Conservation (phyloP, 345 rosid species). For the Acer campestre region DNA sequence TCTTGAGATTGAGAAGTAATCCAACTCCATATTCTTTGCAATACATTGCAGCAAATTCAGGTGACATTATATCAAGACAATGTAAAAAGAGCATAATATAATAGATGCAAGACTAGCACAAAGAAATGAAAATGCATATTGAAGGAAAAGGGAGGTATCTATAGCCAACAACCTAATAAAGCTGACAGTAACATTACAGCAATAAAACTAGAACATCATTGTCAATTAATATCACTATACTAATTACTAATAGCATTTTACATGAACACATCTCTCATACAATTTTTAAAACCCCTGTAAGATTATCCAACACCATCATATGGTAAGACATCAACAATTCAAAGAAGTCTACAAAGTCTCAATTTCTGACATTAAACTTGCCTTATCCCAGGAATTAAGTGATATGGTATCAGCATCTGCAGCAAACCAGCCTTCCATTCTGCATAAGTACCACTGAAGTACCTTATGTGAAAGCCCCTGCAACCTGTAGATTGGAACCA, state of each 20-base stretch:
- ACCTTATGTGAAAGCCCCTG: slow-evolving; percentile 80
- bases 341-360: background rate
- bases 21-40: background rate
- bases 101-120: background rate
- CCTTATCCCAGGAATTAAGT: slow-evolving; percentile 89
- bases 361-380: slow-evolving; percentile 17
- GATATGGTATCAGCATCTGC: slow-evolving; percentile 97
- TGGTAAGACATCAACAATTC: background rate
- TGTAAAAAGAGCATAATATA: background rate
- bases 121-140: background rate
- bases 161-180: background rate
- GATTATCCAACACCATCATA: background rate
- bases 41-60: slow-evolving; percentile 1
- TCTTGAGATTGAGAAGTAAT: background rate
- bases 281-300: background rate
- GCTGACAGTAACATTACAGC: background rate
- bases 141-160: background rate
- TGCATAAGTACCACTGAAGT: slow-evolving; percentile 95
- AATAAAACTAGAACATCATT: background rate
- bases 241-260: background rate
- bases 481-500: slow-evolving; percentile 45
- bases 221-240: background rate
- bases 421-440: slow-evolving; percentile 99
- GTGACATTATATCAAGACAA: background rate
- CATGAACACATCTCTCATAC: background rate